Base-by-base conservation (phyloP, 2,329 filamentous ascomycete genomes). In the Alternaria longipes region DNA sequence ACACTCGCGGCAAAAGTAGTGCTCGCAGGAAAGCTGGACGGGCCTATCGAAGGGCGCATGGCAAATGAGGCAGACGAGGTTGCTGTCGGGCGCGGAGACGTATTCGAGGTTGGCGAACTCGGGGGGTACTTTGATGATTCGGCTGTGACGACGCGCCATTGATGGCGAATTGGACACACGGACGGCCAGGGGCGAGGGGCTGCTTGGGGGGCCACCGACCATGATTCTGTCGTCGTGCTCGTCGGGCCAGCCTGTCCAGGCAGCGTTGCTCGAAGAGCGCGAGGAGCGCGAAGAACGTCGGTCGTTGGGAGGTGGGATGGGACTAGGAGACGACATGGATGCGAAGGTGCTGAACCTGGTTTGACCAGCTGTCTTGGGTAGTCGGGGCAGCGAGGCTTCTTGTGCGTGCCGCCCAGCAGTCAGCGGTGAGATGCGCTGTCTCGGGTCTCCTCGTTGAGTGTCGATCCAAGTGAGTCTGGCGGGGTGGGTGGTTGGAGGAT, bases 11-110 rank as follows among this genome's bases (percentile, higher is more conserved):
- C 87, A 90, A 78, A 90, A 90, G 64, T 86, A 85, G 77, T 90
- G 87, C 64, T 89, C 86, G 76, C 87, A 90, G 65, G 84, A 81
- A 49, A 87, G 78, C 66, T 85, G 75, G 45, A 88, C 82, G 1
- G 87, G 87, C 54, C 83, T 79, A 56, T 89, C 83, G 68, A 89
- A 88, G 8, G 87, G 85, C 62, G 85, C 86, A 70, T 87, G 86
- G 74, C 87, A 90, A 65, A 90, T 89, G 16, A 87, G 83, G 71
- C 87, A 90, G 79, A 87, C 84, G 52, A 90, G 81, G 70, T 89
- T 88, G 62, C 81, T 81, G 72, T 89, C 86, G 71, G 85, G 85
- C 28, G 78, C 73, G 52, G 81, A 78, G 59, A 87, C 81, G 77
- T 87, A 87, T 60, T 89, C 87, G 66, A 90, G 82, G 38, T 81